phyloP scores from a whole-genome alignment of 257 asterid species.

The Solanum arcanum region DNA sequence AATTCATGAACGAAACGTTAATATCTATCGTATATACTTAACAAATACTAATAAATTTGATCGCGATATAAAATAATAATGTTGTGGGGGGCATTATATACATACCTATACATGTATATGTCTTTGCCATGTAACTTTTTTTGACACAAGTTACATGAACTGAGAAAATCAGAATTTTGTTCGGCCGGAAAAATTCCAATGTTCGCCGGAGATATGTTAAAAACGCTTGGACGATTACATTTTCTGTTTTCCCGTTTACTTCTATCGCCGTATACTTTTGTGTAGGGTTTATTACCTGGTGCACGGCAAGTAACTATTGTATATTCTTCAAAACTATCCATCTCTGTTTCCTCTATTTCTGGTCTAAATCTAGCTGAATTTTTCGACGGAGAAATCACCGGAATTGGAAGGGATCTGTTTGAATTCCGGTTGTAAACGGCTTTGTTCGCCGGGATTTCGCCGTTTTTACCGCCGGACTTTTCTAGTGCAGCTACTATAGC shows the following conservation, averaged over 20 bases:
- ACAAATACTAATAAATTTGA: background rate
- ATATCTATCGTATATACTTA: too few species aligned
- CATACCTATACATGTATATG: conserved; percentile 87
- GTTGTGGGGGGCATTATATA: background rate
- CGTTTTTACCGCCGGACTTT: conserved; percentile 17
- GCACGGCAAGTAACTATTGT: conserved; percentile 61
- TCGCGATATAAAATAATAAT: background rate
- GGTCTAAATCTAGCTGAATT: conserved; percentile 1
- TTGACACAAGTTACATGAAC: conserved; percentile 53
- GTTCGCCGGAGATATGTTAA: conserved; percentile 55
- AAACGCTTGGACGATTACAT: conserved; percentile 28
- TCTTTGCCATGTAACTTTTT: conserved; percentile 76
- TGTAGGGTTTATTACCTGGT: conserved; percentile 33
- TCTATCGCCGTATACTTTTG: conserved; percentile 42
- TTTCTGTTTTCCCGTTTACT: conserved; percentile 7
- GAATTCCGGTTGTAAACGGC: conserved; percentile 32
- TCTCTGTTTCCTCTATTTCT: conserved; percentile 8
- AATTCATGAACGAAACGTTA: background rate
- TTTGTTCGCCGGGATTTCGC: conserved; percentile 11
- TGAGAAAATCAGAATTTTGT: conserved; percentile 64
- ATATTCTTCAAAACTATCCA: conserved; percentile 40
- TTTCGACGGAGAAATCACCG: conserved; percentile 21
- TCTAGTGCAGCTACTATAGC: conserved; percentile 86
- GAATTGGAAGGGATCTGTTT: conserved; percentile 53
- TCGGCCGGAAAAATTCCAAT: conserved; percentile 6